Base-by-base conservation (phyloP, 1,139 yeast genomes). In the Diutina scorzettiae region DNA sequence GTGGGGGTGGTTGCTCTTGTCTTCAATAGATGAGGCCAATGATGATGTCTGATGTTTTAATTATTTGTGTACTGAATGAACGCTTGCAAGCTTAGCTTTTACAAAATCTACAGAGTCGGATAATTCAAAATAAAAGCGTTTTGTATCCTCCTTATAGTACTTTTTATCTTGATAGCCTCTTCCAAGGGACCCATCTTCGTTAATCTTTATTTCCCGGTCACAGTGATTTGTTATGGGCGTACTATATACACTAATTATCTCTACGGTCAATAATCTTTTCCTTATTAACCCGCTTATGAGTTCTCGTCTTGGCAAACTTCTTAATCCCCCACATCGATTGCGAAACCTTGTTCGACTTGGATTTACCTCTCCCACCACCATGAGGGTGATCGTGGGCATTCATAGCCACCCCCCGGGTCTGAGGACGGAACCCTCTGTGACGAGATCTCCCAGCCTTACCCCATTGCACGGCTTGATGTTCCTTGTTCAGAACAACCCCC, bases 341-440 rank as follows among this genome's bases (percentile, higher is more conserved):
- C 12, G 97, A 84, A 43, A 83, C 74, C 69, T 86, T 89, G 64
- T 89, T 89, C 49, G 95, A 85, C 78, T 93, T 91, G 46, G 95
- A 84, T 63, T 91, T 93, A 76, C 99, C 99, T 74, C 98, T 82
- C 67, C 99, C 99, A 81, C 99, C 99, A 73, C 99, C 99, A 57
- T 87, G 93, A 51, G 99, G 99, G 69, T 91, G 99, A 64, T 91
- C 97, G 98, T 98, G 53, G 25, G 41, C 41, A 20, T 39, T 39
- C 41, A 39, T 39, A 16, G 42, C 42, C 42, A 87, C 86, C 76
- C 99, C 99, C 71, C 99, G 83, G 32, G 87, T 96, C 43, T 82
- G 76, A 29, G 99, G 98, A 62, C 98, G 79, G 55, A 81, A 80
- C 50, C 98, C 98, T 58, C 84, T 69, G 71, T 87, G 82, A 61